These are phyloP conservation scores for Megacollybia platyphylla DNA, from an alignment of 1,284 basidiomycete species.

Conservation along the genomic window DNA sequence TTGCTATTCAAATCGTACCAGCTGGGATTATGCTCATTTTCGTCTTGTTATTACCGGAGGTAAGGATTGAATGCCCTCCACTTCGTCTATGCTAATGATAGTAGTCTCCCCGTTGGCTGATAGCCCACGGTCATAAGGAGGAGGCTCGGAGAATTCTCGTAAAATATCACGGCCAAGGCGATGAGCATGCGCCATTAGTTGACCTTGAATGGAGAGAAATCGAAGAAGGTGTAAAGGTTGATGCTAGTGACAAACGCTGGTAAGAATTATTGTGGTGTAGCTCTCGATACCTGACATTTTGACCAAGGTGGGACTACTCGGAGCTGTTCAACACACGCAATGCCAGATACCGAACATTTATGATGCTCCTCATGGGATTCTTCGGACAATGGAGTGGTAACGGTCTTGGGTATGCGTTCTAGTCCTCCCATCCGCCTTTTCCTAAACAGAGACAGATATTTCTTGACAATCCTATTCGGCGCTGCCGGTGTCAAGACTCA, in stretches of 20 bases:
- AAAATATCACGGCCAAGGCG: constrained; percentile 40
- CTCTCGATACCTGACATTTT: neutral
- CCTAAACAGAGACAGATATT: constrained; percentile 16
- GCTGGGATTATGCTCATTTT: constrained; percentile 29
- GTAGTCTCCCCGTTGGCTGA: constrained; percentile 42
- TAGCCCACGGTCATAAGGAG: constrained; percentile 36
- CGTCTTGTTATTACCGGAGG: constrained; percentile 34
- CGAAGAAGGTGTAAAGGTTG: constrained; percentile 33
- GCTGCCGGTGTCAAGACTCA: constrained; percentile 25
- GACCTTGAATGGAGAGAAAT: constrained; percentile 45
- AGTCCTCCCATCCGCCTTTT: constrained; percentile 2
- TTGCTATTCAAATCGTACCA: constrained; percentile 39
- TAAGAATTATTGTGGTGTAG: constrained; percentile 7
- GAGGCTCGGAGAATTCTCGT: constrained; percentile 34
- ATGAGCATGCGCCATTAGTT: constrained; percentile 33
- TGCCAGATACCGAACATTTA: constrained; percentile 31
- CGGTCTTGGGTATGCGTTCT: constrained; percentile 26
- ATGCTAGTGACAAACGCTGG: constrained; percentile 53
- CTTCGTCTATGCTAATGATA: neutral
- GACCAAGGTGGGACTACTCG: constrained; percentile 33
- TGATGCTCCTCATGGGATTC: constrained; percentile 38
- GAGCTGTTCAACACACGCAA: constrained; percentile 32
- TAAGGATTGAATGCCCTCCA: constrained; percentile 8
- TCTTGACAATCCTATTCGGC: constrained; percentile 26
- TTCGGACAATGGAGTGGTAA: constrained; percentile 43